These are phyloP conservation scores for Actinidia arguta DNA, from an alignment of 179 eudicot genomes.

Conservation along the genomic window DNA sequence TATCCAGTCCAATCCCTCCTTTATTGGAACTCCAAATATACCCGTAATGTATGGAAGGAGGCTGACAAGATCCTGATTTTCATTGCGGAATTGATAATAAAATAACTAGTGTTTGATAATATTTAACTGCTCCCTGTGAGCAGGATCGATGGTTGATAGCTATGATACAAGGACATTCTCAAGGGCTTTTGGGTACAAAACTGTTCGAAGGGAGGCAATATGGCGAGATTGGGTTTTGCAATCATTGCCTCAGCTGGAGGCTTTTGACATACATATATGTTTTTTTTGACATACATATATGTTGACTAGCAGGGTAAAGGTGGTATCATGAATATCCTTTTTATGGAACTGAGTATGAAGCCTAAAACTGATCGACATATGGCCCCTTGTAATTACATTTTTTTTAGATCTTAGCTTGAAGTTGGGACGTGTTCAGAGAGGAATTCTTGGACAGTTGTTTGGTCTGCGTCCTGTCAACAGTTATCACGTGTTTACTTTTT, in stretches of 20 bases:
- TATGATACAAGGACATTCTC: background rate
- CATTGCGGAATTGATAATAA: conserved; percentile 5
- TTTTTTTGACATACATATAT: background rate
- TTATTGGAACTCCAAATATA: too few species aligned
- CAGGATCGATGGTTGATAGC: background rate
- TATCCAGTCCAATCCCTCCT: too few species aligned
- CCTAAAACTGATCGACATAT: background rate
- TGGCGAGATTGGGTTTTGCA: background rate
- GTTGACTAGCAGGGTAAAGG: conserved; percentile 4
- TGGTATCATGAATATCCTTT: background rate
- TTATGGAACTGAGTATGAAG: background rate
- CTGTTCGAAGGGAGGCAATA: background rate
- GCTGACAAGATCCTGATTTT: background rate
- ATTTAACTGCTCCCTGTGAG: background rate
- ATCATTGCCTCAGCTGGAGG: background rate
- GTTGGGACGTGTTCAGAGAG: background rate
- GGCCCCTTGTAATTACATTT: background rate
- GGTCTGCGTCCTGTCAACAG: background rate
- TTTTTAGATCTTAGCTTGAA: background rate
- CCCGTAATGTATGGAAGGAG: too few species aligned
- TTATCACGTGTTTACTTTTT: background rate
- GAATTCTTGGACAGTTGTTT: background rate
- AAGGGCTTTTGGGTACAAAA: background rate
- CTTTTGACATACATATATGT: background rate
- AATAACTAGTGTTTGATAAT: background rate